These are phyloP conservation scores for Ophiostoma ulmi DNA, from an alignment of 2,329 filamentous ascomycete species.

Conservation along the genomic window DNA sequence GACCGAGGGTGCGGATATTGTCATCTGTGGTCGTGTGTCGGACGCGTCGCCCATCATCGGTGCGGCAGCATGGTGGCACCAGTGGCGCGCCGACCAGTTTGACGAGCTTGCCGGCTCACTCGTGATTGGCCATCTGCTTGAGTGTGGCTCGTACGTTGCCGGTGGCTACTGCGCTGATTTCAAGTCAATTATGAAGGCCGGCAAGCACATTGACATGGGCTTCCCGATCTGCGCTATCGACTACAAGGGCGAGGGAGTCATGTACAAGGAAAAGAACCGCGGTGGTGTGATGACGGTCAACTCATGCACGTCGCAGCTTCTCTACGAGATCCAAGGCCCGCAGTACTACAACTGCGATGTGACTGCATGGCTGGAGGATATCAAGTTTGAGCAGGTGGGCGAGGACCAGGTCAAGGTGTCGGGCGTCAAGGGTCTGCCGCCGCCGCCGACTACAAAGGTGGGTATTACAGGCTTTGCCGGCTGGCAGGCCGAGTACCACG, in stretches of 20 bases:
- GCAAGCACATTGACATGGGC: constrained; percentile 38
- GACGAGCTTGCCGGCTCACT: not conserved
- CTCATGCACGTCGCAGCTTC: constrained; percentile 31
- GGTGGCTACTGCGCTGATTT: constrained; percentile 46
- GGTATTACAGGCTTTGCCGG: constrained; percentile 30
- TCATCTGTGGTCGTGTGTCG: constrained; percentile 38
- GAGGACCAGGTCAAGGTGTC: constrained; percentile 34
- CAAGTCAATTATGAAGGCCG: constrained; percentile 38
- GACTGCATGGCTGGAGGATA: constrained; percentile 32
- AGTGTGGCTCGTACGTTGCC: constrained; percentile 43
- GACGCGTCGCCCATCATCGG: constrained; percentile 44
- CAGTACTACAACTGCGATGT: constrained; percentile 36
- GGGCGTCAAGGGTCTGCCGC: constrained; percentile 34
- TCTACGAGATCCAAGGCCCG: constrained; percentile 39
- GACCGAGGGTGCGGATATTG: constrained; percentile 35
- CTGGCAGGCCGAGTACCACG: constrained; percentile 30
- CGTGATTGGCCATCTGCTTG: constrained; percentile 33
- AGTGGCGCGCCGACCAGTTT: not conserved
- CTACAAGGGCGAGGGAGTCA: constrained; percentile 36
- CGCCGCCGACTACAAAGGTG: constrained; percentile 35
- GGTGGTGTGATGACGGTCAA: constrained; percentile 28
- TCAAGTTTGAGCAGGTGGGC: constrained; percentile 43
- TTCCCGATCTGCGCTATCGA: constrained; percentile 49
- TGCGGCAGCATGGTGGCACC: constrained; percentile 35
- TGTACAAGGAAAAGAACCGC: constrained; percentile 31